Evolutionary conservation across 441 rosid genomes (phyloP).

Genomic region (Erodium moschatum): DNA sequence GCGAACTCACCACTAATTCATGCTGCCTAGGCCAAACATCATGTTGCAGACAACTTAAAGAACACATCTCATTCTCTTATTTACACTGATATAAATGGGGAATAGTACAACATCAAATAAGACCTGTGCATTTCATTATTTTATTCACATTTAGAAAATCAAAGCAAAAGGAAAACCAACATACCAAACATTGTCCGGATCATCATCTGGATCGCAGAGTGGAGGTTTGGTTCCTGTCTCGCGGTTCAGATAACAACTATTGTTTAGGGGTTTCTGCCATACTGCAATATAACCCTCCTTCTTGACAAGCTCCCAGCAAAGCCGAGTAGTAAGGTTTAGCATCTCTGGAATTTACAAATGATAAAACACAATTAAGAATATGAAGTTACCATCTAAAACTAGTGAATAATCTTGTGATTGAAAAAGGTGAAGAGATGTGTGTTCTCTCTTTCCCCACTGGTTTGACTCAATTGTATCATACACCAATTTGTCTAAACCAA

Average conservation of each 20-base stretch:
- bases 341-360: conserved; percentile 48
- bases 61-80: background rate
- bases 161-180: conserved; percentile 1
- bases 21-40: background rate
- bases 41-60: background rate
- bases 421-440: conserved; percentile 9
- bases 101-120: background rate
- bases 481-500: background rate
- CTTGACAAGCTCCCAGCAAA: conserved; percentile 92
- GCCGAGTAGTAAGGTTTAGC: conserved; percentile 75
- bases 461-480: background rate
- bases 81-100: background rate
- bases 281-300: conserved; percentile 94
- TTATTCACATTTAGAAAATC: background rate
- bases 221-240: conserved; percentile 58
- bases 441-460: background rate
- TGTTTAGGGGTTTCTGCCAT: conserved; percentile 79
- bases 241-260: conserved; percentile 76
- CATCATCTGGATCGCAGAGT: conserved; percentile 64
- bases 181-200: conserved; percentile 93
- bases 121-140: background rate
- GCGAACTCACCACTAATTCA: conserved; percentile 9
- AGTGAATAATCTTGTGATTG: background rate
- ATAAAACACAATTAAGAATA: conserved; percentile 19
- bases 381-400: background rate